Evolutionary conservation across 2,329 filamentous ascomycete genomes (phyloP).

Genomic region (Colletotrichum higginsianum): DNA sequence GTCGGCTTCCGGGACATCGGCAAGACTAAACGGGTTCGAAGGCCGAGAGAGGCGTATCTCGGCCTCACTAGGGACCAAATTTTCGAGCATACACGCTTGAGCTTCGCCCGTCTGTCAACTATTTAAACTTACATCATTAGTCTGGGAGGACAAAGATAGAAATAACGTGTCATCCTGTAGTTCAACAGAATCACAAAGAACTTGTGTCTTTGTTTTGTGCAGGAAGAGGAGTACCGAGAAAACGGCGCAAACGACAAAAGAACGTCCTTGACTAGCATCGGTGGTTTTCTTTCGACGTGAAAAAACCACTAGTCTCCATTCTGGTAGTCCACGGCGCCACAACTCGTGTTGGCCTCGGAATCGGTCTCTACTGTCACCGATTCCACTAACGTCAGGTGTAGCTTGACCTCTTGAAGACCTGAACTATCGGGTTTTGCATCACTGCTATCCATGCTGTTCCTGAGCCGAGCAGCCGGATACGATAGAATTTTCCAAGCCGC

Average conservation of each 20-base stretch:
- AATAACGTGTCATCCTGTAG: not conserved
- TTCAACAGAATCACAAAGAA: not conserved
- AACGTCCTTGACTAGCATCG: not conserved
- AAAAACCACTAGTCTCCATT: not conserved
- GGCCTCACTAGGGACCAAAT: not conserved
- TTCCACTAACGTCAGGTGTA: not conserved
- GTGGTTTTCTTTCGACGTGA: not conserved
- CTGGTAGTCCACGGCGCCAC: not conserved
- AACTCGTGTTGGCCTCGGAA: not conserved
- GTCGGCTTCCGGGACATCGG: not conserved
- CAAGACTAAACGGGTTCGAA: not conserved
- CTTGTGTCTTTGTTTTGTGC: not conserved
- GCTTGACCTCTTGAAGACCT: too few species aligned
- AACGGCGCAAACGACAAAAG: not conserved
- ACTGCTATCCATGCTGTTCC: not conserved
- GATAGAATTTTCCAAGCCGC: not conserved
- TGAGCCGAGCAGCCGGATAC: not conserved
- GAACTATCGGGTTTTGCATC: too few species aligned
- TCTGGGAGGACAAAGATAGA: not conserved
- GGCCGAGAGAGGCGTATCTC: not conserved
- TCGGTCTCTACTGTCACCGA: not conserved
- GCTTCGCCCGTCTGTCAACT: not conserved
- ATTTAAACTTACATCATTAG: not conserved
- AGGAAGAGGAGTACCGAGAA: not conserved
- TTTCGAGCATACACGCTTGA: not conserved